phyloP scores from a whole-genome alignment of 768 basidiomycete species.

The Pisolithus albus region DNA sequence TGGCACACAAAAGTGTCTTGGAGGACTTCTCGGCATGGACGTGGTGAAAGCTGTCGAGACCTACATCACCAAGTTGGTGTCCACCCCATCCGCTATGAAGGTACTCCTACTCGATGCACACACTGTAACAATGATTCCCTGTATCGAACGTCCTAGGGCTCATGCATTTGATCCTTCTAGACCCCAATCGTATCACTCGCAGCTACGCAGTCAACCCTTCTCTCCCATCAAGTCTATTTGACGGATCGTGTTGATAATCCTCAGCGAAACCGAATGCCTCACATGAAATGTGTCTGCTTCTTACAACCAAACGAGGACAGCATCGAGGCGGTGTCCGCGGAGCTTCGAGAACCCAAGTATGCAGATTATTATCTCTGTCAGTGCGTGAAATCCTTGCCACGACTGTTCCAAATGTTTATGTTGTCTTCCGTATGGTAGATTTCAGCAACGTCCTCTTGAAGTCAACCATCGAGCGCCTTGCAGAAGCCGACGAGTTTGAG shows the following conservation, averaged over 20 bases:
- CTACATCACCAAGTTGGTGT: constrained; percentile 85
- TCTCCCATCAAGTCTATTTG: constrained; percentile 95
- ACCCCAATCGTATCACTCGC: constrained; percentile 95
- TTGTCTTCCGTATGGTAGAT: constrained; percentile 41
- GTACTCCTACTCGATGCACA: constrained; percentile 91
- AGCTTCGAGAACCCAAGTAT: constrained; percentile 86
- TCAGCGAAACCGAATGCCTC: constrained; percentile 84
- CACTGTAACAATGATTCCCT: constrained; percentile 53
- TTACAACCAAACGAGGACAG: constrained; percentile 78
- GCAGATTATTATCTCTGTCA: constrained; percentile 99
- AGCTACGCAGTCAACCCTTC: constrained; percentile 85
- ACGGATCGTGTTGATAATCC: constrained; percentile 97
- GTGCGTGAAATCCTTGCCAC: constrained; percentile 59
- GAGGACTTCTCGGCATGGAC: constrained; percentile 55
- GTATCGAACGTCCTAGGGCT: neutral
- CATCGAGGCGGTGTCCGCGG: constrained; percentile 73
- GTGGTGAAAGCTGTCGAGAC: constrained; percentile 92
- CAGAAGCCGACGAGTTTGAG: constrained; percentile 92
- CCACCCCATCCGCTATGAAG: constrained; percentile 86
- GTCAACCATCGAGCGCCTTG: constrained; percentile 83
- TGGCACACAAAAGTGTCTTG: too few species aligned
- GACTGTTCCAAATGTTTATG: constrained; percentile 12
- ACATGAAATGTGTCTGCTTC: constrained; percentile 97
- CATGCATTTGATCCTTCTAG: constrained; percentile 32
- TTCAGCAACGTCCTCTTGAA: constrained; percentile 94